Conservation (phyloP, 1,284 basidiomycete genomes). For the Boletus albobrunnescens region DNA sequence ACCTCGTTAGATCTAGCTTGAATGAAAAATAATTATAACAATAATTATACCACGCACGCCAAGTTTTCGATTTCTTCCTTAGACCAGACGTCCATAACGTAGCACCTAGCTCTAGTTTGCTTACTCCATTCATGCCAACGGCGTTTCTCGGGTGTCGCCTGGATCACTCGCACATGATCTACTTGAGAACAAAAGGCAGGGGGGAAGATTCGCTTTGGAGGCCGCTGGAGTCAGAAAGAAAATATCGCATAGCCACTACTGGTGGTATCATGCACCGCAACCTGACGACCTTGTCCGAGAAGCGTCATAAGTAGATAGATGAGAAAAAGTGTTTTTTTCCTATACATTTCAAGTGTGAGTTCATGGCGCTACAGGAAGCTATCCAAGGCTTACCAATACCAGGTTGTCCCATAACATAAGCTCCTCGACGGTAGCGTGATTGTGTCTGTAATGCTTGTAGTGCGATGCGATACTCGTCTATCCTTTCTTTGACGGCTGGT, state of each 20-base stretch:
- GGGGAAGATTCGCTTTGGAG: no score
- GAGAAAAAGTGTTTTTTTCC: not conserved
- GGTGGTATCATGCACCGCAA: not conserved
- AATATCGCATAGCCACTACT: not conserved
- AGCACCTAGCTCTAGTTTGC: not conserved
- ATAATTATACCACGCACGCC: not conserved
- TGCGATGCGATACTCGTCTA: not conserved
- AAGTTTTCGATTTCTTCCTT: not conserved
- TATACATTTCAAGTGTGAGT: not conserved
- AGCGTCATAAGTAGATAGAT: not conserved
- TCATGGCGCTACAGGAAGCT: not conserved
- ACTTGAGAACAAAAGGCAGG: not conserved
- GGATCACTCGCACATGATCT: not conserved
- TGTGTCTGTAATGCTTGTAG: not conserved
- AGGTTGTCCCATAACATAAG: not conserved
- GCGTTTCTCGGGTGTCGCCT: not conserved
- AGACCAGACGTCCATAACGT: not conserved
- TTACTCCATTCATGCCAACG: constrained; percentile 4
- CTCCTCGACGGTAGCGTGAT: not conserved
- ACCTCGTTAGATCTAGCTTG: not conserved
- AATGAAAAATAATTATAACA: not conserved
- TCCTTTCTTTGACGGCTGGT: not conserved
- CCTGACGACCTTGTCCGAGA: not conserved
- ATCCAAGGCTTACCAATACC: not conserved
- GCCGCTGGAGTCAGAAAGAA: not conserved